Conservation (phyloP, 306 rosid species). For the Senna siamea region DNA sequence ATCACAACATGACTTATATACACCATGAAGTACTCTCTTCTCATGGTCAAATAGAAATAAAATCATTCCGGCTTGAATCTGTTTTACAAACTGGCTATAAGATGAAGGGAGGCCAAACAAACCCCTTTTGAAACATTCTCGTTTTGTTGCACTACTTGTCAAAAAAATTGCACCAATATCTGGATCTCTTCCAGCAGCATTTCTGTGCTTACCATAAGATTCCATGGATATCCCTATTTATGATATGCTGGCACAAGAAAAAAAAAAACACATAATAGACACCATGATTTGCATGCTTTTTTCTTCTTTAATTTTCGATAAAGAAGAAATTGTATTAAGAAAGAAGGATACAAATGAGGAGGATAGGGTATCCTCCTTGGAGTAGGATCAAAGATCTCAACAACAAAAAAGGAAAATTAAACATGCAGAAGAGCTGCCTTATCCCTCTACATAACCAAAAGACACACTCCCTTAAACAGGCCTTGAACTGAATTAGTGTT, state of each 20-base stretch:
- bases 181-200: conserved; percentile 47
- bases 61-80: conserved; percentile 58
- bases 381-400: neutral
- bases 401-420: neutral
- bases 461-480: no score
- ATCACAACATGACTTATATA: conserved; percentile 55
- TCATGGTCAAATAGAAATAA: conserved; percentile 67
- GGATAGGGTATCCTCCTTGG: neutral
- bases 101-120: conserved; percentile 45
- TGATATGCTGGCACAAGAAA: conserved; percentile 34
- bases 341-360: no score
- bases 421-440: neutral
- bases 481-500: no score
- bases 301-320: neutral
- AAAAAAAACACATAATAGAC: conserved; percentile 19
- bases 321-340: neutral
- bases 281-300: conserved; percentile 14
- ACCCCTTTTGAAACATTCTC: conserved; percentile 42
- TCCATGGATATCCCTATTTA: conserved; percentile 45
- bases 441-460: no score
- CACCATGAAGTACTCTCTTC: conserved; percentile 63
- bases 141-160: conserved; percentile 37
- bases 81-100: conserved; percentile 48
- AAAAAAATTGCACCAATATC: conserved; percentile 58
- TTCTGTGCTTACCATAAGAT: conserved; percentile 32